Conservation (phyloP, 1,284 basidiomycete species). For the Xanthoconium separans region DNA sequence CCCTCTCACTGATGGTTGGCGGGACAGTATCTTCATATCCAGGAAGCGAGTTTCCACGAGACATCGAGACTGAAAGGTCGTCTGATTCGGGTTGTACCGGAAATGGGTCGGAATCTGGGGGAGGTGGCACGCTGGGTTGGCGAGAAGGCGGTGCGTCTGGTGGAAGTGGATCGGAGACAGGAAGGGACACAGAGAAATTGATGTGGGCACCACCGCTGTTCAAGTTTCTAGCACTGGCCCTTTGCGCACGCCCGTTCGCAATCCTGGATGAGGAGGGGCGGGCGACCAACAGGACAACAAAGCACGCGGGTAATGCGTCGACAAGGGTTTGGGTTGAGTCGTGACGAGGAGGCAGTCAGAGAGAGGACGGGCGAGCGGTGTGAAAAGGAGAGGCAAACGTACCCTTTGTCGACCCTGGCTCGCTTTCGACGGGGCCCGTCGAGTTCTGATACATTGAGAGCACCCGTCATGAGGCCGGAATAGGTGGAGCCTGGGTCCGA, state of each 20-base stretch:
- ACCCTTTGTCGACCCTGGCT: constrained; percentile 70
- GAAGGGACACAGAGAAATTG: constrained; percentile 31
- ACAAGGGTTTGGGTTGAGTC: constrained; percentile 25
- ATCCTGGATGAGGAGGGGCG: constrained; percentile 38
- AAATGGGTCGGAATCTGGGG: constrained; percentile 41
- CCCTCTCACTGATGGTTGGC: constrained; percentile 33
- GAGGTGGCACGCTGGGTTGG: constrained; percentile 37
- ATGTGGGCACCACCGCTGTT: constrained; percentile 38
- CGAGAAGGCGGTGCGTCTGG: constrained; percentile 33
- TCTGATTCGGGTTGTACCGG: constrained; percentile 52
- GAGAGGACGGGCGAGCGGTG: constrained; percentile 14
- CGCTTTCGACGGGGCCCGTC: constrained; percentile 71
- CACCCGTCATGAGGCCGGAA: constrained; percentile 64
- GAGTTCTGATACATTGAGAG: constrained; percentile 55
- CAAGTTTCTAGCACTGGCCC: constrained; percentile 69
- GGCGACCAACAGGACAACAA: constrained; percentile 10
- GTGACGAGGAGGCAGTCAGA: constrained; percentile 19
- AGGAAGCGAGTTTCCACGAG: constrained; percentile 60
- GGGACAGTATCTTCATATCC: constrained; percentile 44
- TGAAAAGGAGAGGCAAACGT: constrained; percentile 35
- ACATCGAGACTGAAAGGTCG: constrained; percentile 42
- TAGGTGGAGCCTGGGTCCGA: constrained; percentile 83
- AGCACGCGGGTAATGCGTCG: constrained; percentile 18
- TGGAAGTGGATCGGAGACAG: constrained; percentile 40
- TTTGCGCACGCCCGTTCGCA: constrained; percentile 66